These are phyloP conservation scores for Eucalyptus sp. DNA, from an alignment of 345 rosid species.

Conservation along the genomic window DNA sequence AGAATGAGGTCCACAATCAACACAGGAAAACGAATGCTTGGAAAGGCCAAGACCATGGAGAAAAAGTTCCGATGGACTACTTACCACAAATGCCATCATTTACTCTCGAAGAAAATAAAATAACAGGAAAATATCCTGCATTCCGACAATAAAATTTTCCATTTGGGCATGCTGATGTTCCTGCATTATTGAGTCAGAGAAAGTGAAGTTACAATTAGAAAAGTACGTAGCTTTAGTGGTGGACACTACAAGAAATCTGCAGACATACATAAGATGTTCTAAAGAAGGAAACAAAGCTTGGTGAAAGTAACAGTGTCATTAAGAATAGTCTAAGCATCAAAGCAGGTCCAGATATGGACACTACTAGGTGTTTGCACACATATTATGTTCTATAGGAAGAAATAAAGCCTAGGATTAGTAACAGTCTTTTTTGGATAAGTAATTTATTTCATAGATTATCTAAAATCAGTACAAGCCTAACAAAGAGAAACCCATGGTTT, in stretches of 20 bases:
- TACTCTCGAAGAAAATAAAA: constrained; percentile 79
- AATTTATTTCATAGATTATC: neutral
- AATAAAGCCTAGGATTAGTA: neutral
- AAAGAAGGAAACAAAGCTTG: neutral
- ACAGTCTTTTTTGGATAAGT: neutral
- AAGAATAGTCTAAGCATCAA: neutral
- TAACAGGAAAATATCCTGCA: constrained; percentile 50
- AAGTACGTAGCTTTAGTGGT: neutral
- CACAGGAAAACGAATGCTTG: neutral
- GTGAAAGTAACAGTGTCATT: neutral
- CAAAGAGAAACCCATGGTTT: neutral
- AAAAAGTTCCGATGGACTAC: neutral
- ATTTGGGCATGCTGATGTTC: constrained; percentile 91
- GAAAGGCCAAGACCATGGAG: neutral
- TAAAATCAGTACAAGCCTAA: neutral
- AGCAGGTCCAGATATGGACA: neutral
- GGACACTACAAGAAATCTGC: neutral
- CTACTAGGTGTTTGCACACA: neutral
- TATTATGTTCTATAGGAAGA: neutral
- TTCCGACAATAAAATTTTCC: constrained; percentile 82
- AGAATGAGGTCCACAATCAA: neutral
- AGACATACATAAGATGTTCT: neutral
- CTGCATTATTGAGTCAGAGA: constrained; percentile 9
- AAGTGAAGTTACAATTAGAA: neutral
- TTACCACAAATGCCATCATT: constrained; percentile 96